Evolutionary conservation across 225 moss, liverwort and hornwort genomes (phyloP), one percentile per base, ranked within the genome.

Genomic region (Marchantia paleacea): DNA sequence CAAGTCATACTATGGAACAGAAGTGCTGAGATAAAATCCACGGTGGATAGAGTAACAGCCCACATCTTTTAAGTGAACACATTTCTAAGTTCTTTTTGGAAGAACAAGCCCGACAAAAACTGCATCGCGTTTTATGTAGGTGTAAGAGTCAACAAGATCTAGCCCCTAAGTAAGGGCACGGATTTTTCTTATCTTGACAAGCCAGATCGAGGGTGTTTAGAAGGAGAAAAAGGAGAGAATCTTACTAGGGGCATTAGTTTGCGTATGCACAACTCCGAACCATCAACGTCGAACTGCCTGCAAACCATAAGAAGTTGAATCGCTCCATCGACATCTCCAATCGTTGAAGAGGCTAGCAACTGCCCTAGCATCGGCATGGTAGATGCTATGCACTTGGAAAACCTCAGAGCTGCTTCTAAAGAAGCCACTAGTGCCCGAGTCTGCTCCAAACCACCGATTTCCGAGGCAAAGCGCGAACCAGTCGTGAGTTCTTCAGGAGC

Each of bases 341-440:
- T 64, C 55, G 88, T 90, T 77, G 93, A 90, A 64, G 99, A 99
- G 72, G 91, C 92, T 52, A 99, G 91, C 24, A 99, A 91, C 69
- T 88, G 91, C 61, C 87, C 88, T 72, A 99, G 91, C 74, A 89
- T 88, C 77, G 90, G 84, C 95, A 99, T 90, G 48, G 94, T 89
- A 77, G 90, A 88, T 68, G 92, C 94, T 78, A 99, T 87, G 78
- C 99, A 94, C 78, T 91, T 90, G 25, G 94, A 86, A 81, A 99
- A 99, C 29, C 94, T 94, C 80, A 94, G 80, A 55, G 93, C 99
- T 58, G 95, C 90, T 81, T 95, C 94, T 61, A 99, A 63, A 31
- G 99, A 99, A 80, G 99, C 99, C 77, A 99, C 99, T 76, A 99
- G 80, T 53, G 99, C 94, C 85, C 99, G 89, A 62, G 92, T 99